These are phyloP conservation scores for Puccinia coronata DNA, from an alignment of 1,284 basidiomycete genomes.

Conservation along the genomic window DNA sequence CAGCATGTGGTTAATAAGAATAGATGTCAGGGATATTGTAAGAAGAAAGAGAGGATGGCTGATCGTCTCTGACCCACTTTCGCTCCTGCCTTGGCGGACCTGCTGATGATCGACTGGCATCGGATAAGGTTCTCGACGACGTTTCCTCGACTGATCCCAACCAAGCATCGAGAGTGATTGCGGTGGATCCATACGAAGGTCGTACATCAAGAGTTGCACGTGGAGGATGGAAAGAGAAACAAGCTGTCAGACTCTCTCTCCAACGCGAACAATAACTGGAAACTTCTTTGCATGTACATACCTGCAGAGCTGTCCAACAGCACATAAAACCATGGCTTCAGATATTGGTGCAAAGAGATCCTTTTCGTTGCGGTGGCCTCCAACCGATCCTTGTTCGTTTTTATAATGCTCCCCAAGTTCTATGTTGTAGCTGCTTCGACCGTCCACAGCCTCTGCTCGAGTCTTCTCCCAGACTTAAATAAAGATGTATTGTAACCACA, in stretches of 20 bases:
- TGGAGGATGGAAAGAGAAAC: background rate
- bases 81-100: background rate
- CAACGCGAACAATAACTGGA: background rate
- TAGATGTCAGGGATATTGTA: background rate
- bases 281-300: no score
- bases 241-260: background rate
- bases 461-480: no score
- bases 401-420: no score
- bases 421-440: no score
- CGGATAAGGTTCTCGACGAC: constrained; percentile 11
- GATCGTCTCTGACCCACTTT: constrained; percentile 5
- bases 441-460: no score
- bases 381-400: background rate
- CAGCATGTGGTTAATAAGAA: background rate
- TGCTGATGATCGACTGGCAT: constrained; percentile 33
- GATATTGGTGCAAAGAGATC: background rate
- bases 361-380: background rate
- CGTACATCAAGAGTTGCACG: background rate
- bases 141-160: background rate
- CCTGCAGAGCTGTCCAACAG: constrained; percentile 37
- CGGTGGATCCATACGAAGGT: background rate
- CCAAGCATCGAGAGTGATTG: no score
- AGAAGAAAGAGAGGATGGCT: background rate
- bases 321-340: constrained; percentile 3
- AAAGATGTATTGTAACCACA: no score